These are phyloP conservation scores for Metschnikowia shivogae DNA, from an alignment of 805 yeast species.

Conservation along the genomic window DNA sequence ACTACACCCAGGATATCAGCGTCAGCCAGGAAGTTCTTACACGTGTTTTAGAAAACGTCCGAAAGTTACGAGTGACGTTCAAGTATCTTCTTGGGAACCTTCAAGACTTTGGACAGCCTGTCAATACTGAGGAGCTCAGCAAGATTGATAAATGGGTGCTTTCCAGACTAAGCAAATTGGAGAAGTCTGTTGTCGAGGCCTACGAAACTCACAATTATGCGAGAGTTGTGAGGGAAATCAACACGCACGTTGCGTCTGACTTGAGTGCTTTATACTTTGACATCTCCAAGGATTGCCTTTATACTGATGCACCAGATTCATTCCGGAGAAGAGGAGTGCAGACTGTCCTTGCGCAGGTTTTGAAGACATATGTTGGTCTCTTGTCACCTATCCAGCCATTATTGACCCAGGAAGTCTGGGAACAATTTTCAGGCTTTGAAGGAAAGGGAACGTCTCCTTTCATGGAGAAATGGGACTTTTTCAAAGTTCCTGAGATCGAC, in stretches of 20 bases:
- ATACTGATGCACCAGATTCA: slow-evolving; percentile 56
- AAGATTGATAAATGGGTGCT: slow-evolving; percentile 62
- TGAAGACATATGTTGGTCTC: slow-evolving; percentile 59
- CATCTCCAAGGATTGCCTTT: slow-evolving; percentile 77
- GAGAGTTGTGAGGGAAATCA: slow-evolving; percentile 61
- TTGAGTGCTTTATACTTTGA: slow-evolving; percentile 85
- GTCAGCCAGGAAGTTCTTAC: slow-evolving; percentile 68
- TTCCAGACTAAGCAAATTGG: slow-evolving; percentile 48
- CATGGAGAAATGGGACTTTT: slow-evolving; percentile 18
- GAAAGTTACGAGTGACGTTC: slow-evolving; percentile 79
- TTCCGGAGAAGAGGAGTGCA: slow-evolving; percentile 55
- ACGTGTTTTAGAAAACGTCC: slow-evolving; percentile 74
- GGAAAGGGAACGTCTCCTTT: slow-evolving; percentile 12
- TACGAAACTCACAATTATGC: slow-evolving; percentile 64
- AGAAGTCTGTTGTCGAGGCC: slow-evolving; percentile 34
- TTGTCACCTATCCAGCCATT: slow-evolving; percentile 81
- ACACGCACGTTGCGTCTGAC: slow-evolving; percentile 67
- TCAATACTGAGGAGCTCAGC: slow-evolving; percentile 35
- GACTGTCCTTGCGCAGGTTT: slow-evolving; percentile 58
- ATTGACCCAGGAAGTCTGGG: slow-evolving; percentile 87
- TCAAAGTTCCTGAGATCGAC: slow-evolving; percentile 31
- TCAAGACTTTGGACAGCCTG: slow-evolving; percentile 33
- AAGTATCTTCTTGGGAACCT: slow-evolving; percentile 79
- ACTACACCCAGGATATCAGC: slow-evolving; percentile 76
- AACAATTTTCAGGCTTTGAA: slow-evolving; percentile 30